phyloP scores from a whole-genome alignment of 2,329 filamentous ascomycete species.

The Fusarium nanum region DNA sequence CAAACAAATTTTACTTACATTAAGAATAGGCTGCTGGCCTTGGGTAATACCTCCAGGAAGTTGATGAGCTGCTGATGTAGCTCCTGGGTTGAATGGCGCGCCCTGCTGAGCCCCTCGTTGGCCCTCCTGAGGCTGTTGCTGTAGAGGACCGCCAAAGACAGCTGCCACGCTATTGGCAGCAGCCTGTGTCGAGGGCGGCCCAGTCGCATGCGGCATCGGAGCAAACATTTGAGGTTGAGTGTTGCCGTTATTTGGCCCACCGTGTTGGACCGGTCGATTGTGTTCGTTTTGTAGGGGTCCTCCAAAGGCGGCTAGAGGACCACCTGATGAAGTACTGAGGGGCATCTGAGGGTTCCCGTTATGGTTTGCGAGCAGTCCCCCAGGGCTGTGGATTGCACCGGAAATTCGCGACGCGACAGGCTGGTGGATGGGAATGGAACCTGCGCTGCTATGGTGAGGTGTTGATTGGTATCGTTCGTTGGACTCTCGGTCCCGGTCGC shows the following conservation, averaged over 20 bases:
- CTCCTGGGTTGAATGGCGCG: conserved; percentile 60
- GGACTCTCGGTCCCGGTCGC: conserved; percentile 70
- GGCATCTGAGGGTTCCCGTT: conserved; percentile 68
- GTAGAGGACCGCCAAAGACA: conserved; percentile 77
- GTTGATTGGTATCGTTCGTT: conserved; percentile 76
- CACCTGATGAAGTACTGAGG: conserved; percentile 63
- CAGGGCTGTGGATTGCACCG: conserved; percentile 89
- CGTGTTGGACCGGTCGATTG: conserved; percentile 64
- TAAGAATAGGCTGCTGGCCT: conserved; percentile 60
- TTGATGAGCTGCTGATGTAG: conserved; percentile 54
- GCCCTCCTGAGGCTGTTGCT: conserved; percentile 73
- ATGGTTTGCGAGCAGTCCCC: conserved; percentile 84
- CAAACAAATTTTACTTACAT: conserved; percentile 57
- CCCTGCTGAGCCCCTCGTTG: conserved; percentile 61
- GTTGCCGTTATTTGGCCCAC: conserved; percentile 59
- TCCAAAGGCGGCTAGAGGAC: conserved; percentile 63
- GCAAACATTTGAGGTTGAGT: conserved; percentile 69
- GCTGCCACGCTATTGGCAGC: conserved; percentile 70
- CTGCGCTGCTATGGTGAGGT: conserved; percentile 84
- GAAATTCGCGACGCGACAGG: conserved; percentile 86
- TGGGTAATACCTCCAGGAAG: conserved; percentile 55
- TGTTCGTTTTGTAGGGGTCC: conserved; percentile 66
- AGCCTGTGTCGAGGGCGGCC: conserved; percentile 65
- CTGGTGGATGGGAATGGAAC: conserved; percentile 92
- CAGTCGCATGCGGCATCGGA: conserved; percentile 62